Percentiles rank a stretch among this genome's conserved stretches.
phyloP scores from a whole-genome alignment of 352 stramenopile genomes.

The Aphanomyces astaci region DNA sequence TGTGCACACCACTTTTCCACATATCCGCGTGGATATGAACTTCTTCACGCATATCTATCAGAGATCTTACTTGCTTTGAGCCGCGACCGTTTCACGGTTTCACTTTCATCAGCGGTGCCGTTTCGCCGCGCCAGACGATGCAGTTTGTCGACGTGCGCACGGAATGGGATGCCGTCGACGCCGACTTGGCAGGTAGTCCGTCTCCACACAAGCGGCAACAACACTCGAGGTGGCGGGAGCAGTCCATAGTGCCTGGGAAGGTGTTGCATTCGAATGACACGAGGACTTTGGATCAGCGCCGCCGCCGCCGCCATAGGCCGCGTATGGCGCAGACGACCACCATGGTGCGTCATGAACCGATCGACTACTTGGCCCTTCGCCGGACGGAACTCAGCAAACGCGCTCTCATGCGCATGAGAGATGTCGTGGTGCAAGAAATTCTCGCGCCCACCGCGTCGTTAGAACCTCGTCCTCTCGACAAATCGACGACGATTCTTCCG shows the following conservation, averaged over 20 bases:
- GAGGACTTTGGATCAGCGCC: background rate
- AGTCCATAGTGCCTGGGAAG: background rate
- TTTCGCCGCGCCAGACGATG: background rate
- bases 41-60: too few relatives aligned
- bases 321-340: background rate
- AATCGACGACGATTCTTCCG: too few relatives aligned
- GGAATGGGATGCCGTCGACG: background rate
- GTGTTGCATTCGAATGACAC: background rate
- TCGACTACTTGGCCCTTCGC: constrained; percentile 59
- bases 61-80: too few relatives aligned
- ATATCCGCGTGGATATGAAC: too few relatives aligned
- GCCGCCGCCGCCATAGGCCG: background rate
- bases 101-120: background rate
- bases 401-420: constrained; percentile 41
- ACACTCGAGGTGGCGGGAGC: background rate
- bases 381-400: constrained; percentile 48
- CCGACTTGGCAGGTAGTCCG: background rate
- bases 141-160: background rate
- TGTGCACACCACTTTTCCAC: too few relatives aligned
- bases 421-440: constrained; percentile 43
- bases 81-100: constrained; percentile 7
- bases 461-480: too few relatives aligned
- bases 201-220: background rate
- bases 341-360: constrained; percentile 14
- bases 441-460: constrained; percentile 38